Base-by-base conservation (phyloP, 2,329 filamentous ascomycete species). In the Ascochyta rabiei region DNA sequence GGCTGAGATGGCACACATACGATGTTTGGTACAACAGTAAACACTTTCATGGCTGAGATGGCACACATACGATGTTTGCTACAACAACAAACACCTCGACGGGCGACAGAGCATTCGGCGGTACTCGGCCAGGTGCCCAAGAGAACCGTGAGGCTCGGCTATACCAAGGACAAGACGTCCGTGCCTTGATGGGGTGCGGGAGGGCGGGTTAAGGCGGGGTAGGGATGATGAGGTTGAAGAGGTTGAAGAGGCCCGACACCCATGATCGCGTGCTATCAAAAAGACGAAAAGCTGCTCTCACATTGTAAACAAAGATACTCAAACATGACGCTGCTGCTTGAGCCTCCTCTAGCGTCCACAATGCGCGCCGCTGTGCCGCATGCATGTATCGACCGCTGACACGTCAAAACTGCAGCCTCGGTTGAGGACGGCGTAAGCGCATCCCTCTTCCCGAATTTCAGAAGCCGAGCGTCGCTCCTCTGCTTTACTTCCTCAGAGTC, bases 391-490 rank as follows among this genome's bases (percentile, higher is more conserved):
- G 46, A 35, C 23, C 35, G 47, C 56, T 59, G 57, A 49, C 52
- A 61, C 49, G 59, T 38, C 41, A 52, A 48, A 47, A 33, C 52
- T 53, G 52, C 47, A 55, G 63, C 70, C 70, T 73, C 70, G 70
- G 70, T 63, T 70, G 56, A 60, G 56, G 43, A 52, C 70, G 70
- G 70, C 64, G 63, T 60, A 56, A 12, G 38, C 35, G 43, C 43
- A 57, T 63, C 62, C 60, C 53, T 59, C 57, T 41, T 56, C 58
- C 65, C 66, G 60, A 63, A 64, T 44, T 59, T 43, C 59, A 59
- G 50, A 61, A 66, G 61, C 68, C 67, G 67, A 69, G 59, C 60
- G 56, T 47, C 53, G 34, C 53, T 59, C 50, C 48, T 51, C 53
- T 62, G 53, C 58, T 62, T 62, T 60, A 57, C 57, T 63, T 57